A percentile compares a stretch with the other conserved stretches of the same genome.
Conservation (phyloP, 768 basidiomycete genomes). For the Pleurotus cornucopiae region DNA sequence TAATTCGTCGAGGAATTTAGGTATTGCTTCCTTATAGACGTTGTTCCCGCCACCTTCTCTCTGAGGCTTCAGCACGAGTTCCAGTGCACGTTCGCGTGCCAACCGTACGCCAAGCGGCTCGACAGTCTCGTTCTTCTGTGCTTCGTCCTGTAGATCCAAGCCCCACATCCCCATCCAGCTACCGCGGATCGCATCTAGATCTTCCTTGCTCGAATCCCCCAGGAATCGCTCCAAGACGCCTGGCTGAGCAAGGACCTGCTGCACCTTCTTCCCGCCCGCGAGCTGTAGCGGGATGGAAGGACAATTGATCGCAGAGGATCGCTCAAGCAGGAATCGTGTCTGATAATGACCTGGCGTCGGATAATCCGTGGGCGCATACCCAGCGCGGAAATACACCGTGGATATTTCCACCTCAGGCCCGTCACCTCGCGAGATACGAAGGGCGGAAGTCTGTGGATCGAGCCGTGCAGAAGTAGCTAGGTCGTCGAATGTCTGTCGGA, state of each 20-base stretch:
- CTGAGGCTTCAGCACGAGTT: conserved; percentile 91
- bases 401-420: conserved; percentile 59
- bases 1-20: conserved; percentile 65
- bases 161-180: conserved; percentile 93
- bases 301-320: conserved; percentile 86
- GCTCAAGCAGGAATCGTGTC: conserved; percentile 76
- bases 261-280: conserved; percentile 95
- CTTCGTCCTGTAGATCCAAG: conserved; percentile 48
- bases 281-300: conserved; percentile 88
- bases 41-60: conserved; percentile 99
- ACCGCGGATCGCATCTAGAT: conserved; percentile 51
- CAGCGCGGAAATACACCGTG: conserved; percentile 87
- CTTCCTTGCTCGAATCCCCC: conserved; percentile 27
- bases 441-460: conserved; percentile 36
- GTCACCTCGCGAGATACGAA: conserved; percentile 35
- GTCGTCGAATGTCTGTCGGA: conserved; percentile 74
- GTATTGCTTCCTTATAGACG: conserved; percentile 82
- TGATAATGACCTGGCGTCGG: conserved; percentile 59
- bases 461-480: conserved; percentile 57
- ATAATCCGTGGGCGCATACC: conserved; percentile 83
- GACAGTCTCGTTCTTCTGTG: conserved; percentile 19
- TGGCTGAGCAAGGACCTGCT: conserved; percentile 76
- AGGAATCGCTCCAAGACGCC: conserved; percentile 77
- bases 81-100: conserved; percentile 44
- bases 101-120: conserved; percentile 41